Conservation (phyloP, 441 rosid genomes). For the Gossypium trilobum region DNA sequence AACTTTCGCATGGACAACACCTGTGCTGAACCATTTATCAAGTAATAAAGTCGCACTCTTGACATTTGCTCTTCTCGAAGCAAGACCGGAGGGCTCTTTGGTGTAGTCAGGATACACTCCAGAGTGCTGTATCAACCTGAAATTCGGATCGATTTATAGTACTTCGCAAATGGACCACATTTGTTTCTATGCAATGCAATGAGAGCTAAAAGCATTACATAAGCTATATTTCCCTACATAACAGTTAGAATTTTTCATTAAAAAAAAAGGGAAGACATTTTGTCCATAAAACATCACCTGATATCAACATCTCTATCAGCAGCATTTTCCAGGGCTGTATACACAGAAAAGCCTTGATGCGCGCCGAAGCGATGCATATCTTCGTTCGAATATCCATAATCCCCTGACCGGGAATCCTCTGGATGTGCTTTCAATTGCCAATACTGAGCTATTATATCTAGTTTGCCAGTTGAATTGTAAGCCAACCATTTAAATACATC, state of each 20-base stretch:
- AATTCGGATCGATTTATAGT: background rate
- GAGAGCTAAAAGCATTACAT: background rate
- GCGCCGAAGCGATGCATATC: conserved; percentile 55
- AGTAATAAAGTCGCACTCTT: conserved; percentile 53
- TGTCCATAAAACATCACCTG: conserved; percentile 31
- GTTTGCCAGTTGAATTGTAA: conserved; percentile 49
- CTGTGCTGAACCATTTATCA: conserved; percentile 76
- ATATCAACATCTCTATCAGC: conserved; percentile 56
- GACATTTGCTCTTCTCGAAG: conserved; percentile 66
- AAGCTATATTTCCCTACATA: background rate
- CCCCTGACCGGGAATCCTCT: conserved; percentile 65
- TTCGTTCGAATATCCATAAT: conserved; percentile 55
- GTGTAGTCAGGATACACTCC: conserved; percentile 70
- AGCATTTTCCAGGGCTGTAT: conserved; percentile 50
- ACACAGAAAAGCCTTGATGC: conserved; percentile 45
- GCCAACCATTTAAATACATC: conserved; percentile 82
- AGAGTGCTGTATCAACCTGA: conserved; percentile 64
- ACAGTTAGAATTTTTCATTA: background rate
- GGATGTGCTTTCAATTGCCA: conserved; percentile 70
- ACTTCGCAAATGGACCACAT: background rate
- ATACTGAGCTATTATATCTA: conserved; percentile 77
- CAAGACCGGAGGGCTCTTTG: conserved; percentile 58
- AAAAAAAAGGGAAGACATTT: background rate
- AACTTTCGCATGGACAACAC: conserved; percentile 79
- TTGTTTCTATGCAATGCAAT: background rate